A percentile compares a stretch with the other conserved stretches of the same genome.
These are phyloP conservation scores for Chlorella vulgaris DNA, from an alignment of 139 green algal genomes.

Conservation along the genomic window DNA sequence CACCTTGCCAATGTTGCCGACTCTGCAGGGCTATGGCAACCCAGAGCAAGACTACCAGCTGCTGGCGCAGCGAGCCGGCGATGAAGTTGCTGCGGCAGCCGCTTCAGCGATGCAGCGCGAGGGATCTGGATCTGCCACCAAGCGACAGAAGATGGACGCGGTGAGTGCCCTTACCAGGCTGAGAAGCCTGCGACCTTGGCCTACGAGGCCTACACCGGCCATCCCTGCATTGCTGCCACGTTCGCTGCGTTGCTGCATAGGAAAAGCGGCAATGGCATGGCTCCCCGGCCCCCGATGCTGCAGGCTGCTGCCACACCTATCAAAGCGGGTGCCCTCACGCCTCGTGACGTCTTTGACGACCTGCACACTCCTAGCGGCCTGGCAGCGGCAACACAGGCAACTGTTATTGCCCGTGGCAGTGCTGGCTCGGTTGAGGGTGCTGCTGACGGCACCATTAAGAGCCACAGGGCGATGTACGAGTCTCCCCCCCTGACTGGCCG, in stretches of 20 bases:
- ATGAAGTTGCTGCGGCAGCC: neutral
- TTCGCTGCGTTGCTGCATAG: neutral
- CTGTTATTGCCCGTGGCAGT: neutral
- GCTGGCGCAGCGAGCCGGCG: neutral
- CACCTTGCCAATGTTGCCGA: no score
- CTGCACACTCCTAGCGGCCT: neutral
- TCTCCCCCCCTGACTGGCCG: neutral
- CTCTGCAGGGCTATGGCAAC: constrained; percentile 34
- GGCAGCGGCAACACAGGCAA: neutral
- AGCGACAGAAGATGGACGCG: neutral
- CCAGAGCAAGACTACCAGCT: constrained; percentile 40
- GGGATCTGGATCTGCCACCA: neutral
- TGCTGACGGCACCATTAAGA: neutral
- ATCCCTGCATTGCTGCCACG: neutral
- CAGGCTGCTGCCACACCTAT: neutral
- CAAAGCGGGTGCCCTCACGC: neutral
- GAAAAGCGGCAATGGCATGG: no score
- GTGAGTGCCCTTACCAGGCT: neutral
- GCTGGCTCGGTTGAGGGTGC: neutral
- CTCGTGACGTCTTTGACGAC: constrained; percentile 20
- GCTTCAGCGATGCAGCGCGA: neutral
- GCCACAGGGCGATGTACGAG: neutral
- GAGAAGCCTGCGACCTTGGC: neutral
- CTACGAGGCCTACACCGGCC: neutral
- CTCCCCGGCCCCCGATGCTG: neutral